A percentile compares a stretch with the other conserved stretches of the same genome.
These are phyloP conservation scores for Sclerotinia sclerotiorum DNA, from an alignment of 2,329 filamentous ascomycete genomes.

Conservation along the genomic window DNA sequence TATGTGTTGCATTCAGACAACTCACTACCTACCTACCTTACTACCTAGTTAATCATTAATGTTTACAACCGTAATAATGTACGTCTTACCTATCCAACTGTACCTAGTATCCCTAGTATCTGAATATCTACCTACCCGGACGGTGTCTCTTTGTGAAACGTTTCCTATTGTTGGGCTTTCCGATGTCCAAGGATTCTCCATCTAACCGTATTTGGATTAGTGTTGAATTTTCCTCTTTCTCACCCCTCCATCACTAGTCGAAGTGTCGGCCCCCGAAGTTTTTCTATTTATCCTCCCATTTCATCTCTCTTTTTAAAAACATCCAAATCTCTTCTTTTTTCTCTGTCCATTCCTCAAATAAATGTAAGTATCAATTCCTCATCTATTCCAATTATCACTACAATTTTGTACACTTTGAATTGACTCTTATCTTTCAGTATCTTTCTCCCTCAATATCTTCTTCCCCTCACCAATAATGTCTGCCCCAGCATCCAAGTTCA, in stretches of 20 bases:
- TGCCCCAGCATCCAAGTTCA: constrained; percentile 41
- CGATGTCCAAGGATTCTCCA: background rate
- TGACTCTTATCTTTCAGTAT: constrained; percentile 13
- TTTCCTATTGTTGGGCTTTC: constrained; percentile 11
- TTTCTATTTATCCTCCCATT: constrained; percentile 2
- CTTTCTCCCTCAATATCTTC: constrained; percentile 22
- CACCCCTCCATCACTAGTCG: constrained; percentile 14
- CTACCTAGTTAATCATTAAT: background rate
- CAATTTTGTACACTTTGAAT: background rate
- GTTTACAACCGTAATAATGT: background rate
- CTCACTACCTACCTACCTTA: background rate
- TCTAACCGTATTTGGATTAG: constrained; percentile 3
- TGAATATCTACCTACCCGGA: background rate
- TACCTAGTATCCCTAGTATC: no score
- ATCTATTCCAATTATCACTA: background rate
- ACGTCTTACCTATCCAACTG: background rate
- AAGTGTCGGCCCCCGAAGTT: constrained; percentile 13
- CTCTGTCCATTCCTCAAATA: background rate
- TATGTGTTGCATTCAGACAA: background rate
- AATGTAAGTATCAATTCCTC: constrained; percentile 12
- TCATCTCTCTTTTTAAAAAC: background rate
- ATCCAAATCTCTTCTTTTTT: background rate
- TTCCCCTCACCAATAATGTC: constrained; percentile 38
- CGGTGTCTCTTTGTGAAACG: constrained; percentile 5
- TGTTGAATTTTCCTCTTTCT: constrained; percentile 15